phyloP scores from a whole-genome alignment of 306 rosid species.

The Quercus parvula region DNA sequence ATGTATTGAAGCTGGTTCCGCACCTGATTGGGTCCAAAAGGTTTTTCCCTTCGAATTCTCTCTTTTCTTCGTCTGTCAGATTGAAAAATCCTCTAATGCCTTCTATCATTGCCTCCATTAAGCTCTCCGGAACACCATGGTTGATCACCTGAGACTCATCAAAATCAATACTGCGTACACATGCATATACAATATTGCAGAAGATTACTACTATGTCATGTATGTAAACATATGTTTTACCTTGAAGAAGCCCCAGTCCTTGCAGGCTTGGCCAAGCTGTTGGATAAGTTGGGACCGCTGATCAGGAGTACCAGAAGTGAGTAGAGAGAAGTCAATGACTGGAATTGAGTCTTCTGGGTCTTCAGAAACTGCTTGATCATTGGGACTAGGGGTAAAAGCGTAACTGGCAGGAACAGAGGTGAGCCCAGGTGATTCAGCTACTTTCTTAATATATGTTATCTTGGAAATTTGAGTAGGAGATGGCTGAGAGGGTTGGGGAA shows the following conservation, averaged over 20 bases:
- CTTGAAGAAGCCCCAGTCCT: constrained; percentile 54
- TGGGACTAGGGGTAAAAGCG: constrained; percentile 20
- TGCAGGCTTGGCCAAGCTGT: constrained; percentile 37
- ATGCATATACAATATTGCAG: too few relatives aligned
- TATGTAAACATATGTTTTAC: constrained; percentile 5
- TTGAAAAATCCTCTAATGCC: constrained; percentile 36
- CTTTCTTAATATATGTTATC: constrained; percentile 36
- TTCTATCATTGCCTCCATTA: constrained; percentile 35
- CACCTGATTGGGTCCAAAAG: constrained; percentile 46
- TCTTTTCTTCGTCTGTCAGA: constrained; percentile 46
- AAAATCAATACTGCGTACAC: not conserved
- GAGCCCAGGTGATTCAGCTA: constrained; percentile 29
- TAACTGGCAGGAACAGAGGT: constrained; percentile 35
- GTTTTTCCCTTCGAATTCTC: constrained; percentile 42
- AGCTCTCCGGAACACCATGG: constrained; percentile 45
- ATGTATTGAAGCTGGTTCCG: constrained; percentile 56
- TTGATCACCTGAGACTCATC: constrained; percentile 38
- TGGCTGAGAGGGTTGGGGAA: not conserved
- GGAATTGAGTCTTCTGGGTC: constrained; percentile 39
- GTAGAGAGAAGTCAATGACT: constrained; percentile 39
- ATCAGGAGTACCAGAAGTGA: constrained; percentile 35
- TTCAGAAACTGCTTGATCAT: constrained; percentile 26
- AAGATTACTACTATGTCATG: too few relatives aligned
- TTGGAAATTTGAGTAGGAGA: constrained; percentile 18
- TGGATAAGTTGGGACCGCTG: constrained; percentile 22